These are phyloP conservation scores for Meyerozyma guilliermondii DNA, from an alignment of 1,139 yeast genomes.

Conservation along the genomic window DNA sequence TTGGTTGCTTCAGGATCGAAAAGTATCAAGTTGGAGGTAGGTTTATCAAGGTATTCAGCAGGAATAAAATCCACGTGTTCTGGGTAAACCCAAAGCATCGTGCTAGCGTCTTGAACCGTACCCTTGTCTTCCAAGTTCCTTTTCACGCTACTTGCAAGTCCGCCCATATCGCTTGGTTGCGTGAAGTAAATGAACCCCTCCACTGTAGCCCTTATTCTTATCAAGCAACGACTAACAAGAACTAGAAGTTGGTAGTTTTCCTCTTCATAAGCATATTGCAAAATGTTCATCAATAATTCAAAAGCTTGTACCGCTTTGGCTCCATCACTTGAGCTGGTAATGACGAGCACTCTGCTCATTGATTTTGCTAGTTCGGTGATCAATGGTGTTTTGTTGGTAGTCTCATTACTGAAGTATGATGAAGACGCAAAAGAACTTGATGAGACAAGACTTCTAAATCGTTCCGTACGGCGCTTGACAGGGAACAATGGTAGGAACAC, in stretches of 20 bases:
- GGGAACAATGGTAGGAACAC: constrained; percentile 13
- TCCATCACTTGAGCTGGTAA: constrained; percentile 18
- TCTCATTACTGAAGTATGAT: constrained; percentile 9
- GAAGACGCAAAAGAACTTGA: constrained; percentile 8
- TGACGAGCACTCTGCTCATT: constrained; percentile 28
- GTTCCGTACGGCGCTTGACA: constrained; percentile 6
- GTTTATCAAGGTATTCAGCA: constrained; percentile 31
- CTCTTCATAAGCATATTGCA: constrained; percentile 22
- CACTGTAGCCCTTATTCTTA: constrained; percentile 50
- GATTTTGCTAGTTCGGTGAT: constrained; percentile 22
- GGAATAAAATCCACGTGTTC: constrained; percentile 50
- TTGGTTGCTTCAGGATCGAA: constrained; percentile 11
- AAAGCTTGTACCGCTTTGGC: constrained; percentile 26
- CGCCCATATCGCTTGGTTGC: constrained; percentile 60
- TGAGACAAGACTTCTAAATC: constrained; percentile 19
- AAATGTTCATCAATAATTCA: constrained; percentile 21
- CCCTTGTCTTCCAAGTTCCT: constrained; percentile 34
- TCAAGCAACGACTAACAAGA: constrained; percentile 47
- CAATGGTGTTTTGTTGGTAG: not conserved
- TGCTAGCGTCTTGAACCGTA: constrained; percentile 14
- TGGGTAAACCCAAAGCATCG: constrained; percentile 52
- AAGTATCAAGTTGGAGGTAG: constrained; percentile 14
- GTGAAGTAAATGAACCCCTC: constrained; percentile 45
- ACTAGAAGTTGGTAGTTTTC: constrained; percentile 34
- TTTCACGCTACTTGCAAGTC: constrained; percentile 55